phyloP scores from a whole-genome alignment of 225 moss, liverwort and hornwort genomes.

The Physcomitrellopsis africana region DNA sequence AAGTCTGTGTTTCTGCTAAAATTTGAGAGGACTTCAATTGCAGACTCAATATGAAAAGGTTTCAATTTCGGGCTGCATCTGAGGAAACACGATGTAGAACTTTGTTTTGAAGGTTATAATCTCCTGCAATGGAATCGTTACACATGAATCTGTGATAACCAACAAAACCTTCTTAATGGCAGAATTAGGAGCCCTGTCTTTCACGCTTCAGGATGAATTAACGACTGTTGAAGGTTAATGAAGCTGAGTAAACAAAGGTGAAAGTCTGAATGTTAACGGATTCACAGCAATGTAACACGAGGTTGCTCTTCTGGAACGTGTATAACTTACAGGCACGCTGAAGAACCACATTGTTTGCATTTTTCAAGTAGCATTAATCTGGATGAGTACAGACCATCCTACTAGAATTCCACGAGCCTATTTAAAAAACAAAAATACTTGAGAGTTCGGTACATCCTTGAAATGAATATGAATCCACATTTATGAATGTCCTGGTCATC shows the following conservation, averaged over 20 bases:
- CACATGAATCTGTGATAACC: no score
- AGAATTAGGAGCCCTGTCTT: no score
- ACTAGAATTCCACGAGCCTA: conserved; percentile 14
- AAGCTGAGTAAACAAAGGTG: background rate
- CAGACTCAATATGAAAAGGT: background rate
- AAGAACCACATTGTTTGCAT: background rate
- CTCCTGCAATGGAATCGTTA: no score
- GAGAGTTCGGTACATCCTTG: conserved; percentile 15
- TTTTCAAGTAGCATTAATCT: background rate
- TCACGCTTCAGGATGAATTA: background rate
- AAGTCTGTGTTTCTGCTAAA: background rate
- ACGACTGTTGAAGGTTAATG: background rate
- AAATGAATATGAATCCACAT: background rate
- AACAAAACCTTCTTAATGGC: no score
- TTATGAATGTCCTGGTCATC: conserved; percentile 17
- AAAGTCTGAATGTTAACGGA: background rate
- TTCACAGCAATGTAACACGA: background rate
- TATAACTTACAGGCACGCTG: background rate
- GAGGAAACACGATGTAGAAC: no score
- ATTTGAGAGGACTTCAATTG: background rate
- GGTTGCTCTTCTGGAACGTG: conserved; percentile 6
- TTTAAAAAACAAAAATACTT: background rate
- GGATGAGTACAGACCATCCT: background rate
- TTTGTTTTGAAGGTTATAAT: no score
- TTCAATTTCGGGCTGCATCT: no score